phyloP scores from a whole-genome alignment of 495 filamentous ascomycete genomes.

The Aspergillus leporis region DNA sequence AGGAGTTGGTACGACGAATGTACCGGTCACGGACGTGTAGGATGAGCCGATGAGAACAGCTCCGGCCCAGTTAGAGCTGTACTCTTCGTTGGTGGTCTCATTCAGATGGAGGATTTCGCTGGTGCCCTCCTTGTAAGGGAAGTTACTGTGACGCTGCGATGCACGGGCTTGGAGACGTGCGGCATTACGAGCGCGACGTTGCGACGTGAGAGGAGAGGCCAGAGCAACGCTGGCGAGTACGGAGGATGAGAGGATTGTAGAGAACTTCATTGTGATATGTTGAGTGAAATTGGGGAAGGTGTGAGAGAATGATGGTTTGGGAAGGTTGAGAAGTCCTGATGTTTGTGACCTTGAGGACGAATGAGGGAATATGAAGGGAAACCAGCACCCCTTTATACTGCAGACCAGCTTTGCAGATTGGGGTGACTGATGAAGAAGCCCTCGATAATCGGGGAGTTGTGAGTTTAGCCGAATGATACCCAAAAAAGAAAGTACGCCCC shows the following conservation, averaged over 20 bases:
- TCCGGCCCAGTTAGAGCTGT: conserved; percentile 57
- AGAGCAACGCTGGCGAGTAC: conserved; percentile 20
- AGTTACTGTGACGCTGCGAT: conserved; percentile 20
- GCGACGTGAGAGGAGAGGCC: conserved; percentile 27
- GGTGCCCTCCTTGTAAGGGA: conserved; percentile 30
- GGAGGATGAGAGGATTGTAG: conserved; percentile 13
- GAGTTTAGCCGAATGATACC: neutral
- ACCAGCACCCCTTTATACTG: neutral
- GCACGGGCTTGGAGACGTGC: conserved; percentile 20
- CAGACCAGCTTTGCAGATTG: neutral
- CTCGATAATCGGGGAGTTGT: too few species aligned
- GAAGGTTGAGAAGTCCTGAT: neutral
- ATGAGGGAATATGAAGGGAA: neutral
- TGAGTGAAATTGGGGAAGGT: neutral
- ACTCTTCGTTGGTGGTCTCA: conserved; percentile 34
- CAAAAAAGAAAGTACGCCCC: neutral
- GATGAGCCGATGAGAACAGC: conserved; percentile 48
- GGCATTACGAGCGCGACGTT: conserved; percentile 25
- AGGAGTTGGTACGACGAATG: conserved; percentile 52
- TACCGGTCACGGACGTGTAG: conserved; percentile 48
- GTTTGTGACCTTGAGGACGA: neutral
- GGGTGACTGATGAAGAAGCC: too few species aligned
- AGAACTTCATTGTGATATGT: conserved; percentile 24
- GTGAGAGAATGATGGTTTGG: neutral
- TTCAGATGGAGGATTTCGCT: conserved; percentile 23